These are phyloP conservation scores for Clonostachys chloroleuca DNA, from an alignment of 2,329 filamentous ascomycete genomes.

Conservation along the genomic window DNA sequence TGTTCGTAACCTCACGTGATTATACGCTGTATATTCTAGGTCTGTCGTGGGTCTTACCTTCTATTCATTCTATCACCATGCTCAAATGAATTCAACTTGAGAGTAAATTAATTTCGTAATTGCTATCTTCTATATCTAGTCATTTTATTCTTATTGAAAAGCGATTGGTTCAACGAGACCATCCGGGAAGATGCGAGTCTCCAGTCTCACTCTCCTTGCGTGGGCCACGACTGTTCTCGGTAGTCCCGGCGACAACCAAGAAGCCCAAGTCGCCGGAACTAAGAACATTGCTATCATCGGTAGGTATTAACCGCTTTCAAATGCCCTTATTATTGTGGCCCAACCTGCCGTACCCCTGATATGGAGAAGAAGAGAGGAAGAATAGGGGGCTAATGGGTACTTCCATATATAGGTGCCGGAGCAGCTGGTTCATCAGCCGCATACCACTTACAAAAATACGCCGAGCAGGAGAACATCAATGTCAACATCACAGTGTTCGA, in stretches of 20 bases:
- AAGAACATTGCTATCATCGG: conserved; percentile 19
- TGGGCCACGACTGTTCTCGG: neutral
- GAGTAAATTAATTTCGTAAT: too few relatives aligned
- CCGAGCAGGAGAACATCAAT: conserved; percentile 50
- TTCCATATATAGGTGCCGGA: conserved; percentile 64
- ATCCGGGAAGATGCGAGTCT: too few relatives aligned
- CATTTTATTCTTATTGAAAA: neutral
- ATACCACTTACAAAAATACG: conserved; percentile 74
- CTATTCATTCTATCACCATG: too few relatives aligned
- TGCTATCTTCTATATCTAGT: neutral
- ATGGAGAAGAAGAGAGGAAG: too few relatives aligned
- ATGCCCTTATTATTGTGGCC: neutral
- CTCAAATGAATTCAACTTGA: too few relatives aligned
- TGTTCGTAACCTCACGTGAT: too few relatives aligned
- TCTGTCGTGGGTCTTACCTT: too few relatives aligned
- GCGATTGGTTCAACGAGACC: neutral
- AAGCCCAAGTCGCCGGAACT: too few relatives aligned
- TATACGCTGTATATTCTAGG: too few relatives aligned
- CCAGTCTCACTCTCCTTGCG: neutral
- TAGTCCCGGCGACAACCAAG: neutral
- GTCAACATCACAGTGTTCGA: conserved; percentile 89
- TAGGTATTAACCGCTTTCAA: conserved; percentile 2
- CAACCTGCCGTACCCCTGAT: too few relatives aligned
- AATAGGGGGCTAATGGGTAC: too few relatives aligned
- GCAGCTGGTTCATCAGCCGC: conserved; percentile 84